Percentiles rank a stretch among this genome's conserved stretches.
Conservation (phyloP, 345 rosid species). For the Eucalyptus globulus region DNA sequence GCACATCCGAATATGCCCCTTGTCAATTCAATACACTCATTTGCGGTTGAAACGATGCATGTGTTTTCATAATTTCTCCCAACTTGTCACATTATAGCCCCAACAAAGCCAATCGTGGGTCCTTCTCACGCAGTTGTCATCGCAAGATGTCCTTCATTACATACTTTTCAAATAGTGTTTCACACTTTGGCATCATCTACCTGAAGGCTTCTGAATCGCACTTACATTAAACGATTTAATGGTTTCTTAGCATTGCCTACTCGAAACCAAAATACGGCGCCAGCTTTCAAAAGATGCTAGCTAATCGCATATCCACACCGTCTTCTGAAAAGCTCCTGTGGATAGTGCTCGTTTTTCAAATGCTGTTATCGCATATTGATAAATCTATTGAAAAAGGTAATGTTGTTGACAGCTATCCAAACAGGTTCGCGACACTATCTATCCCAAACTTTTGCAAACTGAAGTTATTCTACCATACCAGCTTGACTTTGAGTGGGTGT, state of each 20-base stretch:
- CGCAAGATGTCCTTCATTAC: not conserved
- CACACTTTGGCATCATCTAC: not conserved
- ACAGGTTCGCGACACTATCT: rapidly evolving
- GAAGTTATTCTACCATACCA: not conserved
- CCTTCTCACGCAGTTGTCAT: not conserved
- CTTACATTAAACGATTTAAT: not conserved
- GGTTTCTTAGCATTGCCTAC: not conserved
- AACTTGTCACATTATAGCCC: not conserved
- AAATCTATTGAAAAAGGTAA: too few species aligned
- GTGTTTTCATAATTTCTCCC: not conserved
- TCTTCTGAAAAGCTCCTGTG: too few species aligned
- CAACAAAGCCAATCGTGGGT: not conserved
- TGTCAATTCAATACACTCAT: not conserved
- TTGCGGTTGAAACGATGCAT: not conserved
- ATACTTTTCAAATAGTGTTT: not conserved
- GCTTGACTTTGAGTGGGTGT: not conserved
- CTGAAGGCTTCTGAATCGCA: not conserved
- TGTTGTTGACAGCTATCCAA: not conserved
- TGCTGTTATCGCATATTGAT: not conserved
- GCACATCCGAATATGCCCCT: not conserved
- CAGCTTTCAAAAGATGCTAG: not conserved
- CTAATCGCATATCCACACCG: not conserved
- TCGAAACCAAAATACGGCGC: not conserved
- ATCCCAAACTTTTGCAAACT: not conserved
- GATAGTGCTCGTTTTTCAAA: too few species aligned